Conservation (phyloP, 139 green algal species). For the Chlamydomonas asymmetrica region DNA sequence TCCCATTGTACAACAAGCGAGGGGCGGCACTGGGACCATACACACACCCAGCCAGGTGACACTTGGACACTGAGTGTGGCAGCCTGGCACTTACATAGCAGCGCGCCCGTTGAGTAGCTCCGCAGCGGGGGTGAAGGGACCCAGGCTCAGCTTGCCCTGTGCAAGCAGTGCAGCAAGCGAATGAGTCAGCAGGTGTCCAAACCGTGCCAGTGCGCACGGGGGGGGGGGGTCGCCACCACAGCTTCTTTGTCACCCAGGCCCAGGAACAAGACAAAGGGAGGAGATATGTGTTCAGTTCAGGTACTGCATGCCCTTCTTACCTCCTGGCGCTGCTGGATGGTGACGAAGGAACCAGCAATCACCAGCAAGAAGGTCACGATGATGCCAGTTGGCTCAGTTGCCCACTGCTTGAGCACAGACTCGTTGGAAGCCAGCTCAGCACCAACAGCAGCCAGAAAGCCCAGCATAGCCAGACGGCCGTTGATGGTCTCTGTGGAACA, state of each 20-base stretch:
- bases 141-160: too few species aligned
- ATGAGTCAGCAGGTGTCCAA: too few species aligned
- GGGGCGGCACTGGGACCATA: not conserved
- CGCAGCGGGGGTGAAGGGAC: slow-evolving; percentile 61
- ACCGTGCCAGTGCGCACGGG: too few species aligned
- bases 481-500: slow-evolving; percentile 73
- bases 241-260: too few species aligned
- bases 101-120: slow-evolving; percentile 76
- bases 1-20: too few species aligned
- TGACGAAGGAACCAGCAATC: slow-evolving; percentile 47
- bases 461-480: slow-evolving; percentile 67
- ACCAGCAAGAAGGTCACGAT: slow-evolving; percentile 45
- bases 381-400: slow-evolving; percentile 5
- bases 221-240: too few species aligned
- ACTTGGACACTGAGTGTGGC: not conserved
- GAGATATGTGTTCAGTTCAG: too few species aligned
- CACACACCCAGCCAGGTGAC: not conserved
- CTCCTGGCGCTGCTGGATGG: slow-evolving; percentile 34
- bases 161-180: too few species aligned
- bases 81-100: slow-evolving; percentile 54
- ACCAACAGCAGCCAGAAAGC: slow-evolving; percentile 59
- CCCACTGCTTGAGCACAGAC: slow-evolving; percentile 55
- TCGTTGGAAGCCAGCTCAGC: slow-evolving; percentile 56
- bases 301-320: too few species aligned
- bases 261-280: too few species aligned